Evolutionary conservation across 2,329 filamentous ascomycete species (phyloP).

Genomic region (Aspergillus uvarum): DNA sequence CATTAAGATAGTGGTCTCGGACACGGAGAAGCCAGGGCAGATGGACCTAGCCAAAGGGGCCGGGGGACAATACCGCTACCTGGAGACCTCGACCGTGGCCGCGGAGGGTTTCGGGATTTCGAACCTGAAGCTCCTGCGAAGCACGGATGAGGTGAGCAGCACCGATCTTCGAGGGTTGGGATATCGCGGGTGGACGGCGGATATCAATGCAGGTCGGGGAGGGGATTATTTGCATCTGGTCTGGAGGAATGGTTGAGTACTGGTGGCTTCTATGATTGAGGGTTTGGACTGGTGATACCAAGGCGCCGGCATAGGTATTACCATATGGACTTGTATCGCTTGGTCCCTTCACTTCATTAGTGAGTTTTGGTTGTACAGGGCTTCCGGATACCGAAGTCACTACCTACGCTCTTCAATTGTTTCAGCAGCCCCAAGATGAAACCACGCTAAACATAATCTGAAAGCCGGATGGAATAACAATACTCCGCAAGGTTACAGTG

Average conservation of each 20-base stretch:
- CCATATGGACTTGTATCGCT: too few relatives aligned
- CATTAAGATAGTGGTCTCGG: background rate
- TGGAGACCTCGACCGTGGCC: background rate
- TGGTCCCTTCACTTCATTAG: too few relatives aligned
- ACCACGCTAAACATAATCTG: slow-evolving; percentile 8
- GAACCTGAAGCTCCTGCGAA: background rate
- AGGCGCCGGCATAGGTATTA: too few relatives aligned
- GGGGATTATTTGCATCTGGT: background rate
- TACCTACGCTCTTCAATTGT: slow-evolving; percentile 12
- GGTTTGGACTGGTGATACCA: too few relatives aligned
- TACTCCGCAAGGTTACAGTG: slow-evolving; percentile 4
- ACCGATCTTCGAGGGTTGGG: background rate
- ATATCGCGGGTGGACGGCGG: background rate
- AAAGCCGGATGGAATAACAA: slow-evolving; percentile 1
- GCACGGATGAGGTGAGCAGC: background rate
- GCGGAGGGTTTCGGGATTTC: background rate
- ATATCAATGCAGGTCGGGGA: background rate
- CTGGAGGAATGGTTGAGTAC: background rate
- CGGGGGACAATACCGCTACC: background rate
- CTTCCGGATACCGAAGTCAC: slow-evolving; percentile 10
- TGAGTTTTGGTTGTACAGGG: background rate
- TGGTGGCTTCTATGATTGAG: too few relatives aligned
- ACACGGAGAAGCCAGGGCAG: background rate
- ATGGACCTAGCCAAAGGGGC: background rate
- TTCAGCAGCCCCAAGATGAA: slow-evolving; percentile 9